Percentiles rank a stretch among this genome's conserved stretches.
These are phyloP conservation scores for Ramichloridium luteum DNA, from an alignment of 2,329 filamentous ascomycete species.

Conservation along the genomic window DNA sequence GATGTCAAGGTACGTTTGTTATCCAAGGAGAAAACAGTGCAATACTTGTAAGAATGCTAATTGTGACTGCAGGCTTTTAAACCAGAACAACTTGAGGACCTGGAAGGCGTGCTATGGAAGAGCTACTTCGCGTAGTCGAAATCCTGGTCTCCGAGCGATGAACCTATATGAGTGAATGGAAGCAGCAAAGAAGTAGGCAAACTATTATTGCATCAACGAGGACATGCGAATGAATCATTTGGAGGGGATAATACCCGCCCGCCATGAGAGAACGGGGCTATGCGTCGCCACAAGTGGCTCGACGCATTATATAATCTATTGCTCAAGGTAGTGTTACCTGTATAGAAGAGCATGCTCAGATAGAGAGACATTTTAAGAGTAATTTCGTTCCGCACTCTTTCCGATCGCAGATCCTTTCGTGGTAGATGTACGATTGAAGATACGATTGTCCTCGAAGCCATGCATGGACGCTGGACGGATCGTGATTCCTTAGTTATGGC, in stretches of 20 bases:
- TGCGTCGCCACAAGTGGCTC: background rate
- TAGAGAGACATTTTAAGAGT: background rate
- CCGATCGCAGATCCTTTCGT: background rate
- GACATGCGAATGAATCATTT: too few relatives aligned
- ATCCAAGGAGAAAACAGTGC: slow-evolving; percentile 1
- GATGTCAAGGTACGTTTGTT: slow-evolving; percentile 73
- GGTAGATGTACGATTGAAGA: background rate
- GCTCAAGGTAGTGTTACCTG: slow-evolving; percentile 1
- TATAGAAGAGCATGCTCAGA: background rate
- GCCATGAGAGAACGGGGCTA: background rate
- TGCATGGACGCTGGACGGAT: background rate
- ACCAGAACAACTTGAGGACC: slow-evolving; percentile 80
- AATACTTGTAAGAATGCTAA: slow-evolving; percentile 7
- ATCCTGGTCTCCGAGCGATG: background rate
- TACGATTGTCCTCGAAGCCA: background rate
- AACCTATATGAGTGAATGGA: background rate
- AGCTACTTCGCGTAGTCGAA: slow-evolving; percentile 79
- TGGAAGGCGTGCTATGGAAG: slow-evolving; percentile 97
- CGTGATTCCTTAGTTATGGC: too few relatives aligned
- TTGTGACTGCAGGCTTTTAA: slow-evolving; percentile 55
- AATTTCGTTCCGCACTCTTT: background rate
- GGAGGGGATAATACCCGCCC: background rate
- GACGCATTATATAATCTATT: too few relatives aligned
- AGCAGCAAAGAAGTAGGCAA: too few relatives aligned
- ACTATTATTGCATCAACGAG: too few relatives aligned